Evolutionary conservation across 1,284 basidiomycete species (phyloP), one percentile per base, ranked within the genome.

Genomic region (Trichosporon sp.): DNA sequence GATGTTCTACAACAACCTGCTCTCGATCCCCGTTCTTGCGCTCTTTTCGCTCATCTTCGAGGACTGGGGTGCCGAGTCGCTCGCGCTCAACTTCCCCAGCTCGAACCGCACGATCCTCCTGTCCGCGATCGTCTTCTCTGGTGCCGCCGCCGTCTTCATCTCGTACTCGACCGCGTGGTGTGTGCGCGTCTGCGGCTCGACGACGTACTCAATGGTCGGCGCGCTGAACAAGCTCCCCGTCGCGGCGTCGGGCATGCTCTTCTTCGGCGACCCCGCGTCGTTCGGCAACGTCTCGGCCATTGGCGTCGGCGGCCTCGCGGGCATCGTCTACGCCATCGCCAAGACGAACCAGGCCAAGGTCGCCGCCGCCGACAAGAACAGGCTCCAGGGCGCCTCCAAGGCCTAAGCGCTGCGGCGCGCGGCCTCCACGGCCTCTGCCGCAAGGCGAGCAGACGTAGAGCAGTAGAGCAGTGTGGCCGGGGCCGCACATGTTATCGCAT

Each of bases 91-190:
- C 84, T 99, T 99, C 87, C 96, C 97, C 13, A 85, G 87, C 63
- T 90, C 92, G 74, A 92, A 91, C 62, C 89, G 95, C 65, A 87
- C 86, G 65, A 86, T 94, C 75, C 86, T 99, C 64, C 84, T 99
- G 27, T 90, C 88, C 69, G 92, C 95, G 6, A 98, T 99, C 79
- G 90, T 89, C 7, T 95, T 99, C 84, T 98, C 95, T 25, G 97
- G 97, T 13, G 93, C 94, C 1, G 95, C 93, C 8, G 97, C 97
- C 11, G 96, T 98, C 34, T 92, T 94, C 67, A 99, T 99, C 78
- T 96, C 94, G 34, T 99, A 96, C 83, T 95, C 94, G 6, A 99
- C 97, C 13, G 97, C 97, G 11, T 99, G 97, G 97, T 99, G 97
- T 82, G 90, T 99, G 56, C 90, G 97, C 62, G 91, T 91, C 29